Evolutionary conservation across 2,329 filamentous ascomycete species (phyloP).

Genomic region (Alternaria sp.): DNA sequence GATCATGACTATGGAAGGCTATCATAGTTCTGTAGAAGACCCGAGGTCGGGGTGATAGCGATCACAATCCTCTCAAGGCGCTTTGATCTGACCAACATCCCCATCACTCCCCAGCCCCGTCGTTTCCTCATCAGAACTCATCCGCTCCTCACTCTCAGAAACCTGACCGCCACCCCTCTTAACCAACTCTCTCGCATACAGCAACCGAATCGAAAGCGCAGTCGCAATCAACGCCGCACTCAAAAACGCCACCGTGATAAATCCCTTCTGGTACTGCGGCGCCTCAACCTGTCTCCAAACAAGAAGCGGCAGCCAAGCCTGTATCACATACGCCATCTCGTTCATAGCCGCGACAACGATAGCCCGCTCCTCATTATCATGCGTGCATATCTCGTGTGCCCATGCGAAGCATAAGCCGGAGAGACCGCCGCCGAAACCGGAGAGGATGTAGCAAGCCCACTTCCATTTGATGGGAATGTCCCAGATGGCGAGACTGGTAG

Average conservation of each 20-base stretch:
- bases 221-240: conserved; percentile 55
- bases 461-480: conserved; percentile 56
- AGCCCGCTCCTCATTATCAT: conserved; percentile 69
- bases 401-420: conserved; percentile 61
- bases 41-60: background rate
- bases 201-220: conserved; percentile 54
- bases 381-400: conserved; percentile 62
- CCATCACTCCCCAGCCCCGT: background rate
- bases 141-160: background rate
- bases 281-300: conserved; percentile 71
- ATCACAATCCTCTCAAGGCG: background rate
- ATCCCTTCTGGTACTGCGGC: conserved; percentile 67
- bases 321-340: conserved; percentile 71
- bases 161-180: background rate
- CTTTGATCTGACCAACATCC: background rate
- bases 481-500: conserved; percentile 21
- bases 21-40: no score
- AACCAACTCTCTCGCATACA: conserved; percentile 52
- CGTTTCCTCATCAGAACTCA: background rate
- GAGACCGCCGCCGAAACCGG: conserved; percentile 55
- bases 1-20: background rate
- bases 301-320: conserved; percentile 71
- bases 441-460: conserved; percentile 67
- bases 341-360: conserved; percentile 72
- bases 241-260: conserved; percentile 53